A percentile compares a stretch with the other conserved stretches of the same genome.
Evolutionary conservation across 129 eudicot species (phyloP).

Genomic region (Chrysanthemum lavandulifolium): DNA sequence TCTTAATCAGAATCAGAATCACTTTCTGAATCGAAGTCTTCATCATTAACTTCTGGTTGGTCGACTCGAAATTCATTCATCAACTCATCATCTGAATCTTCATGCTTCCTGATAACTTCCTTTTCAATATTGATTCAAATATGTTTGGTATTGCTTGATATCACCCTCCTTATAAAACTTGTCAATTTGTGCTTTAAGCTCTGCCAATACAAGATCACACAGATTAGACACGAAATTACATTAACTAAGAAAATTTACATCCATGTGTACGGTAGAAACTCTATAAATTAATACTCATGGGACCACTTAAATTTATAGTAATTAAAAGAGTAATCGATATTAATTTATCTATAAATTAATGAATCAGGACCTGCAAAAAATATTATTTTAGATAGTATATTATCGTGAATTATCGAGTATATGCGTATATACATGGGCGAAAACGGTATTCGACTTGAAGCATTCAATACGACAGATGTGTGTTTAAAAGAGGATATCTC

Average conservation of each 20-base stretch:
- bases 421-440: not conserved
- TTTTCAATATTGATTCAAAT: conserved; percentile 51
- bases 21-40: too few relatives aligned
- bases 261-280: too few relatives aligned
- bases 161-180: conserved; percentile 50
- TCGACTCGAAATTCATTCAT: conserved; percentile 40
- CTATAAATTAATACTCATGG: too few relatives aligned
- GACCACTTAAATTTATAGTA: too few relatives aligned
- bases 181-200: conserved; percentile 51
- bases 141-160: conserved; percentile 51
- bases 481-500: not conserved
- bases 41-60: conserved; percentile 31
- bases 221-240: conserved; percentile 2
- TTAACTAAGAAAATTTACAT: not conserved
- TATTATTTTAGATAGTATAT: too few relatives aligned
- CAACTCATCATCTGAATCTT: conserved; percentile 64
- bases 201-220: conserved; percentile 33
- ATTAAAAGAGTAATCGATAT: too few relatives aligned
- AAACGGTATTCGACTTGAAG: not conserved
- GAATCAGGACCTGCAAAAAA: not conserved
- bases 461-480: not conserved
- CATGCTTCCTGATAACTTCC: conserved; percentile 59
- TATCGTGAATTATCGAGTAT: too few relatives aligned
- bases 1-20: conserved; percentile 12
- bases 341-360: not conserved